A percentile compares a stretch with the other conserved stretches of the same genome.
Evolutionary conservation across 2,329 filamentous ascomycete species (phyloP).

Genomic region (Venturia oleaginea): DNA sequence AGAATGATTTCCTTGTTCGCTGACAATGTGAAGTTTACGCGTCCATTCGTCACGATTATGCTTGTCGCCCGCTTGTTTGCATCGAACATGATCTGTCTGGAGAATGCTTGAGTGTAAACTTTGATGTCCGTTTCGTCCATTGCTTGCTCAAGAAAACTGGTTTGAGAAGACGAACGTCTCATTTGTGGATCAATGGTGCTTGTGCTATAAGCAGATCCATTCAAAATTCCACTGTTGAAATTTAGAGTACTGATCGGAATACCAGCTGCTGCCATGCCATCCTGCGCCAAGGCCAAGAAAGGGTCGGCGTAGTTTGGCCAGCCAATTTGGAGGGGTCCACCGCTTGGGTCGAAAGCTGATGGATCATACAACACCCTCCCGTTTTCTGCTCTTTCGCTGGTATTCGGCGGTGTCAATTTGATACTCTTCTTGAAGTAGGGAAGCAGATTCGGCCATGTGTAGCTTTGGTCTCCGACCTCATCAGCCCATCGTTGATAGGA

Average conservation of each 20-base stretch:
- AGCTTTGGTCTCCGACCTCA: conserved; percentile 23
- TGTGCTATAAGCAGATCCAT: conserved; percentile 15
- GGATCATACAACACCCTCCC: conserved; percentile 20
- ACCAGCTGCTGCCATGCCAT: conserved; percentile 19
- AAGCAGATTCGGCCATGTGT: conserved; percentile 22
- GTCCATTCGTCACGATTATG: conserved; percentile 6
- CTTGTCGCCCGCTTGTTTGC: conserved; percentile 16
- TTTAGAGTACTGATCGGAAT: conserved; percentile 19
- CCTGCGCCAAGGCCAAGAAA: not conserved
- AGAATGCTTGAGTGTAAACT: conserved; percentile 27
- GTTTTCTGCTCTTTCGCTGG: conserved; percentile 19
- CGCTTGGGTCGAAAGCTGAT: not conserved
- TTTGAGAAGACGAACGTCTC: conserved; percentile 17
- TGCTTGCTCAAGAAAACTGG: conserved; percentile 19
- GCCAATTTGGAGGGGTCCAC: conserved; percentile 10
- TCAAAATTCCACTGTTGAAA: conserved; percentile 16
- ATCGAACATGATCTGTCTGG: conserved; percentile 28
- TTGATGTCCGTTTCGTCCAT: conserved; percentile 17
- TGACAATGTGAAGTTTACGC: conserved; percentile 7
- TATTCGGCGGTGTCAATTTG: conserved; percentile 24
- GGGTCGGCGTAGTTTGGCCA: conserved; percentile 6
- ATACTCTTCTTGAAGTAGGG: conserved; percentile 24
- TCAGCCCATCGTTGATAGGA: conserved; percentile 22
- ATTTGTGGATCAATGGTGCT: conserved; percentile 25
- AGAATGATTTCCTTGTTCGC: conserved; percentile 15